These are phyloP conservation scores for Botrytis medusae DNA, from an alignment of 2,329 filamentous ascomycete genomes.

Conservation along the genomic window DNA sequence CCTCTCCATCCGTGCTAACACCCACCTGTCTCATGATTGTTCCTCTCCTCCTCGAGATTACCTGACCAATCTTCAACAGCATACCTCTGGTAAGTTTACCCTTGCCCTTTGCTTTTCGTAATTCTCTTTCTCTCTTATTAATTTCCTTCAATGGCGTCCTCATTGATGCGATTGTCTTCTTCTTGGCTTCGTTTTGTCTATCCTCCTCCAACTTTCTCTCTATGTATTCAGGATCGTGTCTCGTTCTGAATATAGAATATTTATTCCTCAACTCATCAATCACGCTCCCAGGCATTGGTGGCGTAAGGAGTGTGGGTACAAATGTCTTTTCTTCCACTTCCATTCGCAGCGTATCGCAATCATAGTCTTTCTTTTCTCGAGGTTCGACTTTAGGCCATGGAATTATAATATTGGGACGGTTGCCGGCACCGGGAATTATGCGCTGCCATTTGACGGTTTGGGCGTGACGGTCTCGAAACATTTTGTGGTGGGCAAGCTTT, in stretches of 20 bases:
- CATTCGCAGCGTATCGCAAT: constrained; percentile 71
- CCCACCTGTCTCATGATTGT: constrained; percentile 28
- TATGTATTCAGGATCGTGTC: constrained; percentile 75
- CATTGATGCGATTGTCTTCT: constrained; percentile 35
- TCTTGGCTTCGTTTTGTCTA: constrained; percentile 43
- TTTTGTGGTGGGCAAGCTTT: constrained; percentile 57
- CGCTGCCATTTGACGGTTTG: constrained; percentile 53
- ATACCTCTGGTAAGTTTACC: constrained; percentile 36
- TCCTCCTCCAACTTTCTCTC: constrained; percentile 62
- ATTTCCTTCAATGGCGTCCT: constrained; percentile 39
- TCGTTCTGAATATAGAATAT: constrained; percentile 77
- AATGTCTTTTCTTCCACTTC: constrained; percentile 75
- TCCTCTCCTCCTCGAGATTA: constrained; percentile 37
- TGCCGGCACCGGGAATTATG: constrained; percentile 61
- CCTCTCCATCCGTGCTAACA: constrained; percentile 16
- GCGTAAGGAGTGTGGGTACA: constrained; percentile 70
- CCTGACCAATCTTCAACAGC: constrained; percentile 38
- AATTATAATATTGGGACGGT: constrained; percentile 62
- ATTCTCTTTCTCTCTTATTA: constrained; percentile 35
- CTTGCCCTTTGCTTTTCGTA: constrained; percentile 38
- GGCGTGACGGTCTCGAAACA: constrained; percentile 51
- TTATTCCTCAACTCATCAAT: constrained; percentile 84
- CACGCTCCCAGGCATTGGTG: constrained; percentile 76
- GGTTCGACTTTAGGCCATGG: constrained; percentile 68
- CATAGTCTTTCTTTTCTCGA: constrained; percentile 53